A percentile compares a stretch with the other conserved stretches of the same genome.
Evolutionary conservation across 805 yeast species (phyloP).

Genomic region (Wickerhamiella siamensis): DNA sequence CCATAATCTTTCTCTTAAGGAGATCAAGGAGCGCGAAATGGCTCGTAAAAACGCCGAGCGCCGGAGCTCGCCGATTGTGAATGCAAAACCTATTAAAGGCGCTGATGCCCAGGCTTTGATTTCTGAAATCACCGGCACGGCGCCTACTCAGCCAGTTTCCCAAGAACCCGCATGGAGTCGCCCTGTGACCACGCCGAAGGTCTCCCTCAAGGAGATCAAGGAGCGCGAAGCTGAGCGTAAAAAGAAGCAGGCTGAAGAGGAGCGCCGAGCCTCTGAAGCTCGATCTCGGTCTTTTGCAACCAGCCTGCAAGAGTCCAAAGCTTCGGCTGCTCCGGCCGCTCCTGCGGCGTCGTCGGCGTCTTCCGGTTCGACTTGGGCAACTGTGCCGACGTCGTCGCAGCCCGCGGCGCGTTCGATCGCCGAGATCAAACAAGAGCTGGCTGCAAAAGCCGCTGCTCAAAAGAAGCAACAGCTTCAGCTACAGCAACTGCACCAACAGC

Average conservation of each 20-base stretch:
- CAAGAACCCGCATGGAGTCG: background rate
- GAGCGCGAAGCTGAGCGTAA: background rate
- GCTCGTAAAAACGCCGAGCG: background rate
- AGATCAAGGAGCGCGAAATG: background rate
- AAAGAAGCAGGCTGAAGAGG: slow-evolving; percentile 1
- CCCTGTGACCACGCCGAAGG: background rate
- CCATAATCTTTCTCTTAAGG: slow-evolving; percentile 1
- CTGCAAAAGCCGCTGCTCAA: background rate
- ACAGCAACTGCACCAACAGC: background rate
- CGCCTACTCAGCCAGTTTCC: background rate
- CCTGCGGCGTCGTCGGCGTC: slow-evolving; percentile 10
- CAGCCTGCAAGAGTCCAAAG: slow-evolving; percentile 2
- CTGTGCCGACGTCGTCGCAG: slow-evolving; percentile 10
- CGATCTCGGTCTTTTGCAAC: slow-evolving; percentile 4
- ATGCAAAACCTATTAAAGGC: background rate
- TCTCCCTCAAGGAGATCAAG: slow-evolving; percentile 6
- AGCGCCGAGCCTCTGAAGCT: slow-evolving; percentile 1
- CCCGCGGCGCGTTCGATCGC: slow-evolving; percentile 23
- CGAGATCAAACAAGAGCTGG: slow-evolving; percentile 26
- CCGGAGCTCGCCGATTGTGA: too few relatives aligned
- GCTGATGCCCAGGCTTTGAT: background rate
- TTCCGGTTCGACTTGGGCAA: slow-evolving; percentile 11
- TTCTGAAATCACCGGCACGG: background rate
- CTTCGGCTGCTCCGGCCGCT: slow-evolving; percentile 6
- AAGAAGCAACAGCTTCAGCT: background rate